phyloP scores from a whole-genome alignment of 176 grass and related monocot species.

The Oryza punctata region DNA sequence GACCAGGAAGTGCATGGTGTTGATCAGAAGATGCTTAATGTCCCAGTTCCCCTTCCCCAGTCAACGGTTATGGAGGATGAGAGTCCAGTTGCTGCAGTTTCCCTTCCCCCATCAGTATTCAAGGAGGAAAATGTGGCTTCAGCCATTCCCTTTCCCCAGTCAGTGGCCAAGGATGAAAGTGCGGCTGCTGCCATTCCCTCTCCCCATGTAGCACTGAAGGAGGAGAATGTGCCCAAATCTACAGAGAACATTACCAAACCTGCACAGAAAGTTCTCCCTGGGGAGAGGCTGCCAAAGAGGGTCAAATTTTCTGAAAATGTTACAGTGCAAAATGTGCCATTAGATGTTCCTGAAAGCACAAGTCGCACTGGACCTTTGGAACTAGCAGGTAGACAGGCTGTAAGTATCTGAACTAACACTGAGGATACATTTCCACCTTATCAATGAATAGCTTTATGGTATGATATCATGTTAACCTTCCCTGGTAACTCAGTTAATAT shows the following conservation, averaged over 20 bases:
- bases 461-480: neutral
- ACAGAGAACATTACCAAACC: slow-evolving; percentile 3
- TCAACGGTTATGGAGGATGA: slow-evolving; percentile 27
- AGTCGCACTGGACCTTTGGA: slow-evolving; percentile 26
- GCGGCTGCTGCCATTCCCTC: neutral
- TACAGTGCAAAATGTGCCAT: neutral
- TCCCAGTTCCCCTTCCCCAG: neutral
- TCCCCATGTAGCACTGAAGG: neutral
- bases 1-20: neutral
- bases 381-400: slow-evolving; percentile 27
- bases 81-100: slow-evolving; percentile 28
- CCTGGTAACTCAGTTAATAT: slow-evolving; percentile 16
- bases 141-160: neutral
- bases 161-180: slow-evolving; percentile 12
- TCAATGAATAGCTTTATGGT: slow-evolving; percentile 2
- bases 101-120: slow-evolving; percentile 13
- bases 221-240: neutral
- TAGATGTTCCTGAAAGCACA: slow-evolving; percentile 24
- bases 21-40: slow-evolving; percentile 24
- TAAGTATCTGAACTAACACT: slow-evolving; percentile 38
- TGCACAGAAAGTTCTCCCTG: slow-evolving; percentile 9
- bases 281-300: slow-evolving; percentile 45
- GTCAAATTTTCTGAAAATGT: slow-evolving; percentile 41
- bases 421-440: neutral
- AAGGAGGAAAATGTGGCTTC: slow-evolving; percentile 20